phyloP scores from a whole-genome alignment of 805 yeast species.

The Candida ponderosae region DNA sequence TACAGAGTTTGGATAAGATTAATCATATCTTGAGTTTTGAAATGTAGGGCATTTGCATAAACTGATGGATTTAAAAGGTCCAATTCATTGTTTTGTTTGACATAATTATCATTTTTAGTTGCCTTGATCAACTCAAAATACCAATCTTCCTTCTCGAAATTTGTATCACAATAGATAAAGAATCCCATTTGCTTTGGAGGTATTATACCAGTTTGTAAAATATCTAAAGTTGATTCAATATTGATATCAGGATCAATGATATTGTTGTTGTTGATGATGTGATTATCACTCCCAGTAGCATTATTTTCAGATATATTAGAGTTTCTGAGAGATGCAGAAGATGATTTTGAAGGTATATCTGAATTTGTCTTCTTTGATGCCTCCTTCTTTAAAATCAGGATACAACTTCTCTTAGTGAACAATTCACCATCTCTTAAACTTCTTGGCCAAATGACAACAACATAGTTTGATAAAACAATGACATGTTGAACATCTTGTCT shows the following conservation, averaged over 20 bases:
- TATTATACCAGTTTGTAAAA: conserved; percentile 13
- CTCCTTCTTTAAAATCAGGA: conserved; percentile 55
- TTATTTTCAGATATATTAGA: too few relatives aligned
- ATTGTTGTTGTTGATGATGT: too few relatives aligned
- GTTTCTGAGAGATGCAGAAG: conserved; percentile 20
- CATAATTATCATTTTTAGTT: conserved; percentile 36
- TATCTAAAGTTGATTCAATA: conserved; percentile 13
- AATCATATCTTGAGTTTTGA: conserved; percentile 62
- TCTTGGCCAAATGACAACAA: conserved; percentile 84
- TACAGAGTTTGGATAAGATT: conserved; percentile 69
- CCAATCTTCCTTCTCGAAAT: conserved; percentile 87
- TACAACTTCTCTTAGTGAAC: conserved; percentile 73
- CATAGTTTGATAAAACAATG: conserved; percentile 61
- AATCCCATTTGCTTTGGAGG: conserved; percentile 30
- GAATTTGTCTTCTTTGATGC: conserved; percentile 19
- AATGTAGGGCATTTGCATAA: conserved; percentile 69
- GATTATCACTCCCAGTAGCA: too few relatives aligned
- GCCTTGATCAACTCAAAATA: conserved; percentile 81
- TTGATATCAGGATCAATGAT: conserved; percentile 3
- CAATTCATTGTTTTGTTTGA: conserved; percentile 12
- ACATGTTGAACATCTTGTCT: conserved; percentile 67
- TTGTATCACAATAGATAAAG: conserved; percentile 69
- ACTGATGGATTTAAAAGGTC: conserved; percentile 46
- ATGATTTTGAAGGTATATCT: conserved; percentile 25
- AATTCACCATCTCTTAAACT: conserved; percentile 64